These are phyloP conservation scores for Ascomycota sp. DNA, from an alignment of 2,329 filamentous ascomycete species.

Conservation along the genomic window DNA sequence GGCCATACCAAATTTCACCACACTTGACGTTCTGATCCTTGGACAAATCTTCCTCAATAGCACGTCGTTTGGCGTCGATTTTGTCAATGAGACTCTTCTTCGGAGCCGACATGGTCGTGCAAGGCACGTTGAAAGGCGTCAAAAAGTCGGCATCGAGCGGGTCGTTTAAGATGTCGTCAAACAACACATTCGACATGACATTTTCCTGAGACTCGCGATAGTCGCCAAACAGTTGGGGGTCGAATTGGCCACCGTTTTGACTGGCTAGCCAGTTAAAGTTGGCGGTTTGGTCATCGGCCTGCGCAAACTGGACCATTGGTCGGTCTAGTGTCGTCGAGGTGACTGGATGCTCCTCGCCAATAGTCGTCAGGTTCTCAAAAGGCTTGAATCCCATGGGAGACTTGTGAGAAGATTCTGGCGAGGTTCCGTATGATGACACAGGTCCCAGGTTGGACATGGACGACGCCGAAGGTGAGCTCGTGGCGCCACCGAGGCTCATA, in stretches of 20 bases:
- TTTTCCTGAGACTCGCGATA: conserved; percentile 83
- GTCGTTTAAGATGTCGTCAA: conserved; percentile 57
- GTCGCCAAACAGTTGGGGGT: conserved; percentile 76
- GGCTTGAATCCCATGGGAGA: conserved; percentile 49
- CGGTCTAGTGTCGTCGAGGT: conserved; percentile 14
- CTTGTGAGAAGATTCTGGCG: conserved; percentile 54
- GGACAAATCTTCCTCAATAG: conserved; percentile 44
- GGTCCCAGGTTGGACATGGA: conserved; percentile 38
- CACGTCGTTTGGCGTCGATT: conserved; percentile 56
- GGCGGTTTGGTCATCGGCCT: conserved; percentile 23
- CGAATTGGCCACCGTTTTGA: conserved; percentile 71
- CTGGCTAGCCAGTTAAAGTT: conserved; percentile 57
- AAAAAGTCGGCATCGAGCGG: conserved; percentile 66
- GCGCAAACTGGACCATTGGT: conserved; percentile 11
- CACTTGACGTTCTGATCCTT: conserved; percentile 49
- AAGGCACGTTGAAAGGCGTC: conserved; percentile 54
- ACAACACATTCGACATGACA: conserved; percentile 45
- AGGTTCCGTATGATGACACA: conserved; percentile 53
- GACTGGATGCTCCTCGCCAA: conserved; percentile 40
- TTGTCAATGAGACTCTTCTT: conserved; percentile 58
- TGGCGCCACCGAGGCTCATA: conserved; percentile 27
- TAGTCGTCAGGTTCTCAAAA: conserved; percentile 40
- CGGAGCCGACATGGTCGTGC: conserved; percentile 17
- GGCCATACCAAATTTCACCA: conserved; percentile 75
- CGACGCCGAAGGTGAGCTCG: conserved; percentile 43